phyloP scores from a whole-genome alignment of 1,284 basidiomycete genomes.

The Trichosporon sp. region DNA sequence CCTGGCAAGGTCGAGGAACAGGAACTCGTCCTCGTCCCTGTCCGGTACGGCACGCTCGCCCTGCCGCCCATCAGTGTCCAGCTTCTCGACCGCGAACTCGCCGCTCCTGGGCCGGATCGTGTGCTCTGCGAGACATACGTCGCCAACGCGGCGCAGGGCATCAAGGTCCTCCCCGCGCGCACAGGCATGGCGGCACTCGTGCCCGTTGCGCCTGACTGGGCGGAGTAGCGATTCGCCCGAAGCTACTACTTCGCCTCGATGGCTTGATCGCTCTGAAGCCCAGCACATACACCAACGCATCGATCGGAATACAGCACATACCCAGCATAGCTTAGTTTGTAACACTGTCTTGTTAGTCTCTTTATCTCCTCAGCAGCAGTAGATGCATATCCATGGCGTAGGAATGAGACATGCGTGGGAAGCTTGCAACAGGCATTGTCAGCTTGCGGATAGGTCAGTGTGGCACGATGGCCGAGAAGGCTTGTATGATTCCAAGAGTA shows the following conservation, averaged over 20 bases:
- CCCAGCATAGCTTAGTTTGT: neutral
- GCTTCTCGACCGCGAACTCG: constrained; percentile 13
- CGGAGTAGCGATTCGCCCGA: constrained; percentile 6
- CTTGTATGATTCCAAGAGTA: neutral
- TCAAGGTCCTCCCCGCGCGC: constrained; percentile 40
- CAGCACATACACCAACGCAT: neutral
- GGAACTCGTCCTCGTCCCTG: constrained; percentile 36
- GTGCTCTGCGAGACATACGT: constrained; percentile 44
- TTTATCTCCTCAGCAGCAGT: neutral
- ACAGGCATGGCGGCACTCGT: constrained; percentile 35
- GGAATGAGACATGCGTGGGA: neutral
- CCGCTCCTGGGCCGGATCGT: neutral
- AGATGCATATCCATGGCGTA: neutral
- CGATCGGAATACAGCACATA: constrained; percentile 9
- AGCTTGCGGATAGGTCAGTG: too few relatives aligned
- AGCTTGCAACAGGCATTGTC: neutral
- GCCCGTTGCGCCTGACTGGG: constrained; percentile 18
- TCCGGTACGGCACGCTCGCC: constrained; percentile 33
- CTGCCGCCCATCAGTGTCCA: constrained; percentile 32
- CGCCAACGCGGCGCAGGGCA: constrained; percentile 38
- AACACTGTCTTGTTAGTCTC: neutral
- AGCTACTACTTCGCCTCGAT: too few relatives aligned
- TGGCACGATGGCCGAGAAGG: neutral
- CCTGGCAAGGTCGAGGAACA: constrained; percentile 19
- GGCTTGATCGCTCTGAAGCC: too few relatives aligned